Conservation (phyloP, 495 filamentous ascomycete genomes). For the Podospora tetraspora region DNA sequence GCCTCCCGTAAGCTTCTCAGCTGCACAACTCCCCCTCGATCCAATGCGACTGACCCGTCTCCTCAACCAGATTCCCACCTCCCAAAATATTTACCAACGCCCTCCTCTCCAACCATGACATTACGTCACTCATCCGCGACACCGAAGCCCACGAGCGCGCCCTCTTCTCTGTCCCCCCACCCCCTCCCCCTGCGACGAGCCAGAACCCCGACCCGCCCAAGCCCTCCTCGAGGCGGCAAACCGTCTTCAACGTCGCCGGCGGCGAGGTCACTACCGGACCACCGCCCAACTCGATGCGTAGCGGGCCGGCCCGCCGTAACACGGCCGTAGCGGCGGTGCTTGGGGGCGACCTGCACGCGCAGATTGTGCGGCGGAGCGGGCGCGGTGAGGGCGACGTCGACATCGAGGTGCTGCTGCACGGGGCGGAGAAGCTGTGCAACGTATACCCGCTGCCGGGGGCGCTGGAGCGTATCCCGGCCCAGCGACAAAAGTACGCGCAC, state of each 20-base stretch:
- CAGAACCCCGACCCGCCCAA: constrained; percentile 31
- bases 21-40: not conserved
- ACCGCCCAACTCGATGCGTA: constrained; percentile 36
- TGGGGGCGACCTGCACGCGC: constrained; percentile 78
- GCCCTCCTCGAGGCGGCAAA: constrained; percentile 41
- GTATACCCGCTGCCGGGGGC: constrained; percentile 86
- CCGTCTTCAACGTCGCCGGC: constrained; percentile 51
- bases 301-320: constrained; percentile 51
- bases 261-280: constrained; percentile 51
- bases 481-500: constrained; percentile 66
- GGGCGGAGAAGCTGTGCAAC: constrained; percentile 83
- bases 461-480: constrained; percentile 65
- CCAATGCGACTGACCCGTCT: constrained; percentile 7
- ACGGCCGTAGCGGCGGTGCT: constrained; percentile 88
- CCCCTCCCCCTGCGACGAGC: constrained; percentile 42
- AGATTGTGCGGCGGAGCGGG: constrained; percentile 58
- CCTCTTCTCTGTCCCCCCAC: constrained; percentile 81
- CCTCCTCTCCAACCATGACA: constrained; percentile 79
- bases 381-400: constrained; percentile 65
- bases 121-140: constrained; percentile 90
- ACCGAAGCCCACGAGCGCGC: constrained; percentile 94
- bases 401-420: constrained; percentile 76
- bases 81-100: constrained; percentile 97
- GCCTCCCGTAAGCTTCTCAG: constrained; percentile 61
- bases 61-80: constrained; percentile 62